Conservation (phyloP, 441 rosid species). For the Gossypium davidsonii region DNA sequence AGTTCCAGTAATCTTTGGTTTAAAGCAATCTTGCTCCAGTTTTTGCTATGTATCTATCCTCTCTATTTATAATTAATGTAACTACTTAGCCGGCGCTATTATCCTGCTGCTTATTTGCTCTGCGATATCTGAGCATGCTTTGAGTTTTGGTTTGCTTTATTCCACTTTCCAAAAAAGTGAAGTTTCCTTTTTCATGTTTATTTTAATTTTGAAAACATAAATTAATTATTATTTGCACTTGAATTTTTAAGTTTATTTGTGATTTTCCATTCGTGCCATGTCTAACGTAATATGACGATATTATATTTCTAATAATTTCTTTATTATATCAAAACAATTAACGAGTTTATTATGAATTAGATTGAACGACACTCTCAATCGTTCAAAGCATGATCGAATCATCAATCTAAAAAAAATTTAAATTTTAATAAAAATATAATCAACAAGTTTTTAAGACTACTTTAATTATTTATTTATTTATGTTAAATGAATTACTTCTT, state of each 20-base stretch:
- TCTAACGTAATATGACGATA: background rate
- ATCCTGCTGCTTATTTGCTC: background rate
- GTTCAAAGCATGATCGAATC: background rate
- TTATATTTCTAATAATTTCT: background rate
- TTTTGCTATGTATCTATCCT: background rate
- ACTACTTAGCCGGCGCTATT: constrained; percentile 1
- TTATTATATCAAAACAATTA: background rate
- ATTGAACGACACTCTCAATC: background rate
- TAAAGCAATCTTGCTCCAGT: background rate
- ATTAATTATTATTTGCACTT: background rate
- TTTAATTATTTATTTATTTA: no score
- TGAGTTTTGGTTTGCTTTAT: no score
- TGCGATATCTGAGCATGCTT: background rate
- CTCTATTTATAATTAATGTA: background rate
- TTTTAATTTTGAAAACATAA: no score
- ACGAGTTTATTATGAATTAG: background rate
- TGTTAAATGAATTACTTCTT: no score
- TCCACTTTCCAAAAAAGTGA: no score
- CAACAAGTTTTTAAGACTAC: no score
- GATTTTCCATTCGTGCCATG: constrained; percentile 12
- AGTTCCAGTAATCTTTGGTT: constrained; percentile 21
- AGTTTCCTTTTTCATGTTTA: no score
- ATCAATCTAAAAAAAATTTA: no score
- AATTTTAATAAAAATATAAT: background rate
- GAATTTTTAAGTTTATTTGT: background rate